These are phyloP conservation scores for Kwoniella shivajii DNA, from an alignment of 1,284 basidiomycete genomes.

Conservation along the genomic window DNA sequence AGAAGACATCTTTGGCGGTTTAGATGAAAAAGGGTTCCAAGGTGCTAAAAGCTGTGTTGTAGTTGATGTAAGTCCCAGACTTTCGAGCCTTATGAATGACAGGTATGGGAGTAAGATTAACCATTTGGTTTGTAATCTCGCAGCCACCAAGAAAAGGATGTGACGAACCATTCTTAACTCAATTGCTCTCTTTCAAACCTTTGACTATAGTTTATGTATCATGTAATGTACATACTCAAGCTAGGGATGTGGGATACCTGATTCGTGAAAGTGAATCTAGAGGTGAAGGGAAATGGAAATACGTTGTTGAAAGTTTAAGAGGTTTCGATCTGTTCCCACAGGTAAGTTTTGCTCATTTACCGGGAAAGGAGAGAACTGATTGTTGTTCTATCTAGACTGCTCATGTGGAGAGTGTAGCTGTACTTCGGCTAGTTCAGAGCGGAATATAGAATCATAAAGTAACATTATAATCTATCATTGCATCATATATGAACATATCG, in stretches of 20 bases:
- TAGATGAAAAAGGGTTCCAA: constrained; percentile 42
- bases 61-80: constrained; percentile 55
- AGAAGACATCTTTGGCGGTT: constrained; percentile 59
- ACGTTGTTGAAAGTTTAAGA: constrained; percentile 70
- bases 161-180: constrained; percentile 76
- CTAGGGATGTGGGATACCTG: constrained; percentile 50
- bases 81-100: too few relatives aligned
- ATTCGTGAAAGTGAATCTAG: constrained; percentile 16
- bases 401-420: constrained; percentile 41
- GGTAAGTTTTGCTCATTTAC: constrained; percentile 62
- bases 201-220: constrained; percentile 82
- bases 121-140: background rate
- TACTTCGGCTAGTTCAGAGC: constrained; percentile 53
- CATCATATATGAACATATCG: too few relatives aligned
- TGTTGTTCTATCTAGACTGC: constrained; percentile 32
- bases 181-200: constrained; percentile 72
- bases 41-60: constrained; percentile 49
- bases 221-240: constrained; percentile 74
- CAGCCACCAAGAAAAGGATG: constrained; percentile 89
- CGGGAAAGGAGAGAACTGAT: too few relatives aligned
- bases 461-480: too few relatives aligned
- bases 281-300: constrained; percentile 35
- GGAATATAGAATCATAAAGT: too few relatives aligned
- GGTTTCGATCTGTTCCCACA: constrained; percentile 93
- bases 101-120: background rate